Conservation (phyloP, 257 asterid species). For the Leptodermis oblonga region DNA sequence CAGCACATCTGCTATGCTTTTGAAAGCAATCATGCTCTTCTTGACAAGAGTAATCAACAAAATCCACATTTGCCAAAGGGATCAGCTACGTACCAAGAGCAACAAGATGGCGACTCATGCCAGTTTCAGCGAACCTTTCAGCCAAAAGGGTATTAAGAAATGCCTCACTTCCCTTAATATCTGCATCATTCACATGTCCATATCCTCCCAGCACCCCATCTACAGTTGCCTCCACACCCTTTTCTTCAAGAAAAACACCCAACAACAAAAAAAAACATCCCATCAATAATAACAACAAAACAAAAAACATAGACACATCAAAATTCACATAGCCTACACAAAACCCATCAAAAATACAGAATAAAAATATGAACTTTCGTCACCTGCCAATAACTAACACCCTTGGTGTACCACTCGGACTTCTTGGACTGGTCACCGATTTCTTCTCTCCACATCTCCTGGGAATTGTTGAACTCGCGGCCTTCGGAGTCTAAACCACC, state of each 20-base stretch:
- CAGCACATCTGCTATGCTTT: neutral
- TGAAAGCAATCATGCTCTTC: neutral
- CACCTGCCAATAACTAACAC: slow-evolving; percentile 90
- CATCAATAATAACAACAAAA: neutral
- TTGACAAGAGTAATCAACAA: neutral
- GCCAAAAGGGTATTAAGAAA: slow-evolving; percentile 61
- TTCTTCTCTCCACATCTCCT: slow-evolving; percentile 92
- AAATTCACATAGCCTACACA: neutral
- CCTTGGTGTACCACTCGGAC: slow-evolving; percentile 72
- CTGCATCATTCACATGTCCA: slow-evolving; percentile 70
- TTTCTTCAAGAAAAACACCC: slow-evolving; percentile 29
- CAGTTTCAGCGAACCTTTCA: slow-evolving; percentile 61
- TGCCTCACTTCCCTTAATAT: slow-evolving; percentile 69
- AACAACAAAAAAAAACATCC: slow-evolving; percentile 8
- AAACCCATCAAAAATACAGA: neutral
- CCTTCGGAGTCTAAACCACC: slow-evolving; percentile 71
- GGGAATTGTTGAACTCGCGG: slow-evolving; percentile 61
- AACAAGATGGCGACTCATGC: slow-evolving; percentile 52
- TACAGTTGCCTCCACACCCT: slow-evolving; percentile 96
- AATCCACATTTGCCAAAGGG: slow-evolving; percentile 2
- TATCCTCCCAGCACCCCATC: slow-evolving; percentile 95
- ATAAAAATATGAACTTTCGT: neutral
- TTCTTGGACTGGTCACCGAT: slow-evolving; percentile 72
- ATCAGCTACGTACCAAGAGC: slow-evolving; percentile 60
- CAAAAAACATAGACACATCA: neutral